Base-by-base conservation (phyloP, 2,329 filamentous ascomycete species). In the Leptoxyphium fumago region DNA sequence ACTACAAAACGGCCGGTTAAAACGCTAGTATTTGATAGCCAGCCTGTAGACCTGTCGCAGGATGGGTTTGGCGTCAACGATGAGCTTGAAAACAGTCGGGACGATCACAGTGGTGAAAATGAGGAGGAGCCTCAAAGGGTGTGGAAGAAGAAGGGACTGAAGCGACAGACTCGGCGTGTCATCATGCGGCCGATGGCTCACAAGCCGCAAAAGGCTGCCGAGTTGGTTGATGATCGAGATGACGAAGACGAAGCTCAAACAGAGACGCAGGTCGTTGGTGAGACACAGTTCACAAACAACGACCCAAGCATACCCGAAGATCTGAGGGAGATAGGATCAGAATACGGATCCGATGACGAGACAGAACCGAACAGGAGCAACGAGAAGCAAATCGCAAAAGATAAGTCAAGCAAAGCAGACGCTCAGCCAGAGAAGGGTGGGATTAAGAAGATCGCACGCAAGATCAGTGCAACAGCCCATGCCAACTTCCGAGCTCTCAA, bases 141-240 rank as follows among this genome's bases (percentile, higher is more conserved):
- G 1, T 89, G 74, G 68, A 89, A 88, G 70, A 91, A 91, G 73
- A 84, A 84, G 67, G 84, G 83, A 0, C 74, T 84, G 59, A 91
- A 91, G 68, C 72, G 84, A 48, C 85, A 83, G 44, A 89, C 84
- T 2, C 71, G 79, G 48, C 68, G 72, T 40, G 71, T 75, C 44
- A 86, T 79, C 47, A 84, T 61, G 55, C 51, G 52, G 49, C 60
- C 60, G 9, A 55, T 59, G 9, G 17, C 57, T 18, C 56, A 60
- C 42, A 58, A 55, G 38, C 41, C 59, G 11, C 47, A 50, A 45
- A 60, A 59, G 44, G 55, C 51, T 14, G 48, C 47, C 5, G 52
- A 53, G 11, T 42, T 45, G 11, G 47, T 47, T 14, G 46, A 42
- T 6, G 48, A 45, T 5, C 43, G 40, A 7, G 38, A 36, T 13